Percentiles rank a stretch among this genome's conserved stretches.
Conservation (phyloP, 805 yeast species). For the Saturnispora quitensis region DNA sequence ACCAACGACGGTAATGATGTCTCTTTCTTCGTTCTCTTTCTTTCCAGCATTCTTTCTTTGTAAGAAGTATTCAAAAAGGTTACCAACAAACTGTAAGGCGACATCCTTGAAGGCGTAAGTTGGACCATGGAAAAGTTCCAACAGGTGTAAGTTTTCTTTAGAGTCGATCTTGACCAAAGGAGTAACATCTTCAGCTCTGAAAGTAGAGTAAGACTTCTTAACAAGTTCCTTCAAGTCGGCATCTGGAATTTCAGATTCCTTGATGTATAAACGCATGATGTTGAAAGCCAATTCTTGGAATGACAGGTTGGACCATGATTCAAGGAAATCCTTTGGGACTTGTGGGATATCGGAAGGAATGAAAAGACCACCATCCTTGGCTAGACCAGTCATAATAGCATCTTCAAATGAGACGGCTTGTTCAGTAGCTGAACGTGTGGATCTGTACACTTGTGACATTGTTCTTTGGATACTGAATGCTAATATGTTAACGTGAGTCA, state of each 20-base stretch:
- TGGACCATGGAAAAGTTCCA: constrained; percentile 98
- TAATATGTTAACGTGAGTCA: neutral
- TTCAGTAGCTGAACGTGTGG: constrained; percentile 56
- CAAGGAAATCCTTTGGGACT: constrained; percentile 43
- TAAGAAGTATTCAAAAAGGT: constrained; percentile 87
- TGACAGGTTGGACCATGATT: constrained; percentile 61
- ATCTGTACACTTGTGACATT: constrained; percentile 57
- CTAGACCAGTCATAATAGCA: constrained; percentile 82
- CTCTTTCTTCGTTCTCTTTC: constrained; percentile 45
- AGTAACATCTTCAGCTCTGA: constrained; percentile 81
- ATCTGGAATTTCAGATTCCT: constrained; percentile 61
- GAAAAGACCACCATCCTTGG: constrained; percentile 94
- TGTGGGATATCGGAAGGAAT: constrained; percentile 77
- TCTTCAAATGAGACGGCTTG: constrained; percentile 64
- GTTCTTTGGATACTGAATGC: neutral
- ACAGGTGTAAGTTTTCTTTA: constrained; percentile 47
- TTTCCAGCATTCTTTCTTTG: constrained; percentile 57
- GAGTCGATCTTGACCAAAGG: constrained; percentile 58
- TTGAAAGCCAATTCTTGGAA: constrained; percentile 85
- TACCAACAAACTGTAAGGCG: constrained; percentile 96
- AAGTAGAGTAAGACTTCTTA: constrained; percentile 74
- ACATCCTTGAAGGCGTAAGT: constrained; percentile 99
- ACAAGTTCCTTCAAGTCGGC: constrained; percentile 58
- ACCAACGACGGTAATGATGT: constrained; percentile 90
- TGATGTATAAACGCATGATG: constrained; percentile 72